Percentiles rank a stretch among this genome's conserved stretches.
Conservation (phyloP, 805 yeast species). For the Candida ortonii region DNA sequence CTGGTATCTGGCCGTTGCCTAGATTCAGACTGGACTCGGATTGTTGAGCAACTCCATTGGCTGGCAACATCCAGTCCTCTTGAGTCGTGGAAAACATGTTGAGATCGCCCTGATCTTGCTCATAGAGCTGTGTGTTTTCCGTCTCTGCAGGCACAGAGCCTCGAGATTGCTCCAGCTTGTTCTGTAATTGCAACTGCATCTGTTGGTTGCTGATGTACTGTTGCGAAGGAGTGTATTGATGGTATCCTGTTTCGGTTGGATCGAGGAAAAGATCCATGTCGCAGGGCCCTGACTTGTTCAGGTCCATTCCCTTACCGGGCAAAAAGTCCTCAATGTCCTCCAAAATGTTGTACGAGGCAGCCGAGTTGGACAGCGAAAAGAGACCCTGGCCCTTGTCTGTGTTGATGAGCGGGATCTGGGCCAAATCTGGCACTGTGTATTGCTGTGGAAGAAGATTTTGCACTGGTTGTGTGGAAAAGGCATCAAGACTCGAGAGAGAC, state of each 20-base stretch:
- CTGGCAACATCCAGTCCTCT: constrained; percentile 5
- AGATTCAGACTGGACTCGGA: too few species aligned
- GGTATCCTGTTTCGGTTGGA: constrained; percentile 6
- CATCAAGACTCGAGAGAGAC: too few species aligned
- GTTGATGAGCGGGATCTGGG: too few species aligned
- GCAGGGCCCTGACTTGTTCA: background rate
- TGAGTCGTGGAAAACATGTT: background rate
- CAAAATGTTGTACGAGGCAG: constrained; percentile 13
- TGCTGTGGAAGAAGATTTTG: constrained; percentile 8
- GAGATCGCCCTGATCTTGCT: constrained; percentile 2
- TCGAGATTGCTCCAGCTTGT: constrained; percentile 7
- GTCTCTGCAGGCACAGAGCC: constrained; percentile 2
- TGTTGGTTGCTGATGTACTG: constrained; percentile 19
- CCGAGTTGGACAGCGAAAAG: too few species aligned
- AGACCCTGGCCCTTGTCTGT: too few species aligned
- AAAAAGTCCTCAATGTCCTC: constrained; percentile 16
- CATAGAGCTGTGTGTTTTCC: constrained; percentile 1
- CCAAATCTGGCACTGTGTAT: too few species aligned
- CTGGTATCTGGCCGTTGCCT: too few species aligned
- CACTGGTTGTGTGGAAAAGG: too few species aligned
- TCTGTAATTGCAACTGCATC: constrained; percentile 13
- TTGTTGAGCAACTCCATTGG: too few species aligned
- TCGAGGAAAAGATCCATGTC: constrained; percentile 4
- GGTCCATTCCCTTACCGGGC: constrained; percentile 2
- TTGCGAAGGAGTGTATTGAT: constrained; percentile 18